A percentile compares a stretch with the other conserved stretches of the same genome.
phyloP scores from a whole-genome alignment of 2,329 filamentous ascomycete genomes.

The Cercospora canescens region DNA sequence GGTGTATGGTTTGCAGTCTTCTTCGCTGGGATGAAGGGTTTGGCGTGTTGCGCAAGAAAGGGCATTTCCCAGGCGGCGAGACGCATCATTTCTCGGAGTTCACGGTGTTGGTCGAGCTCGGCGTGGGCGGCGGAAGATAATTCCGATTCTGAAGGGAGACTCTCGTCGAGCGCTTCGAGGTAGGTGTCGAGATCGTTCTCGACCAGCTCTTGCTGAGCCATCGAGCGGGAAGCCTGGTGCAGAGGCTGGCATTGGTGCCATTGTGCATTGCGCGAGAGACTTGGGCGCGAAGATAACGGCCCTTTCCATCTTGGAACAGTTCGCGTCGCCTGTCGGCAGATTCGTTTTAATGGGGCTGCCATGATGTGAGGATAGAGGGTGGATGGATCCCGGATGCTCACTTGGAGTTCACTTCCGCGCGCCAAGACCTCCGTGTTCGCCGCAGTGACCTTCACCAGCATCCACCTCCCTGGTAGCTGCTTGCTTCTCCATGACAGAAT shows the following conservation, averaged over 20 bases:
- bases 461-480: not conserved
- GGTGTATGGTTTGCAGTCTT: slow-evolving; percentile 56
- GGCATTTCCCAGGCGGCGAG: slow-evolving; percentile 96
- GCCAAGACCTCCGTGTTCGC: slow-evolving; percentile 21
- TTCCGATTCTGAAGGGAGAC: slow-evolving; percentile 69
- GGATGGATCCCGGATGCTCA: slow-evolving; percentile 12
- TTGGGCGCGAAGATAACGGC: not conserved
- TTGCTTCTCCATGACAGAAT: slow-evolving; percentile 8
- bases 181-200: slow-evolving; percentile 17
- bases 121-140: slow-evolving; percentile 80
- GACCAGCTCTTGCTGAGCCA: slow-evolving; percentile 6
- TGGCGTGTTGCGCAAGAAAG: slow-evolving; percentile 75
- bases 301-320: slow-evolving; percentile 17
- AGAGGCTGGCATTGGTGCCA: slow-evolving; percentile 17
- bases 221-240: slow-evolving; percentile 14
- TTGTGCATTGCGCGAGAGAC: slow-evolving; percentile 10
- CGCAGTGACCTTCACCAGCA: slow-evolving; percentile 3
- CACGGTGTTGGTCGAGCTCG: slow-evolving; percentile 84
- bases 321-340: slow-evolving; percentile 29
- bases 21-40: slow-evolving; percentile 71
- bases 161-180: slow-evolving; percentile 17
- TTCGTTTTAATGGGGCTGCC: slow-evolving; percentile 32
- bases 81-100: slow-evolving; percentile 84
- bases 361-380: slow-evolving; percentile 22
- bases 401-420: slow-evolving; percentile 2